phyloP scores from a whole-genome alignment of 176 grass and related monocot species.

The Oryza meyeriana region DNA sequence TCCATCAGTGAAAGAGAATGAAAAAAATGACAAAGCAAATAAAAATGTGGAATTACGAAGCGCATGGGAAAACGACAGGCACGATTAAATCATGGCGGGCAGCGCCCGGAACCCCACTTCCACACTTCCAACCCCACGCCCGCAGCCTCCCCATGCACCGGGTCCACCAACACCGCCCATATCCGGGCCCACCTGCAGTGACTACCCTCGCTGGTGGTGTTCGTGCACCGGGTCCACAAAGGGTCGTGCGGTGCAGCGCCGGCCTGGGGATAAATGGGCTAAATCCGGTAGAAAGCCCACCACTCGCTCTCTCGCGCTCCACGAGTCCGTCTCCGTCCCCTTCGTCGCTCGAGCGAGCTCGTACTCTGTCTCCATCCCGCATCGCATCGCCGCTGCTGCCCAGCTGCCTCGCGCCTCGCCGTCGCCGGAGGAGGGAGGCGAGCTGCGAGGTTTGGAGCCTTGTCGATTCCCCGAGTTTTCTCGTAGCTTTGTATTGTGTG shows the following conservation, averaged over 20 bases:
- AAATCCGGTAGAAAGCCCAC: slow-evolving; percentile 29
- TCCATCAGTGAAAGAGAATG: background rate
- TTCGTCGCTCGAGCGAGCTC: background rate
- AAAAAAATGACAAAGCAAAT: background rate
- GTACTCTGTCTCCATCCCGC: background rate
- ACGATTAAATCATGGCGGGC: slow-evolving; percentile 38
- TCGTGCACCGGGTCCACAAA: background rate
- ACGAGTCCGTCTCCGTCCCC: background rate
- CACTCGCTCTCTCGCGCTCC: slow-evolving; percentile 9
- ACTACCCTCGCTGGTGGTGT: background rate
- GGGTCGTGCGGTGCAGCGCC: background rate
- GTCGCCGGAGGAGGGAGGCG: background rate
- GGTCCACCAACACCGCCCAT: background rate
- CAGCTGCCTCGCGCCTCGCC: background rate
- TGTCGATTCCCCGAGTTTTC: background rate
- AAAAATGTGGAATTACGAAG: background rate
- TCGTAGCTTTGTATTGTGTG: background rate
- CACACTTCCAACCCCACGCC: background rate
- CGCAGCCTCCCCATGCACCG: background rate
- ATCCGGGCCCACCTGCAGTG: background rate
- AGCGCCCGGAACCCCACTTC: slow-evolving; percentile 14
- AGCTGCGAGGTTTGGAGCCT: slow-evolving; percentile 17
- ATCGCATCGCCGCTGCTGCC: background rate
- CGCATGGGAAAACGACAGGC: slow-evolving; percentile 28
- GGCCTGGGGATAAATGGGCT: slow-evolving; percentile 33